Evolutionary conservation across 2,329 filamentous ascomycete species (phyloP), one percentile per base, ranked within the genome.

Genomic region (Hymenoscyphus scutula): DNA sequence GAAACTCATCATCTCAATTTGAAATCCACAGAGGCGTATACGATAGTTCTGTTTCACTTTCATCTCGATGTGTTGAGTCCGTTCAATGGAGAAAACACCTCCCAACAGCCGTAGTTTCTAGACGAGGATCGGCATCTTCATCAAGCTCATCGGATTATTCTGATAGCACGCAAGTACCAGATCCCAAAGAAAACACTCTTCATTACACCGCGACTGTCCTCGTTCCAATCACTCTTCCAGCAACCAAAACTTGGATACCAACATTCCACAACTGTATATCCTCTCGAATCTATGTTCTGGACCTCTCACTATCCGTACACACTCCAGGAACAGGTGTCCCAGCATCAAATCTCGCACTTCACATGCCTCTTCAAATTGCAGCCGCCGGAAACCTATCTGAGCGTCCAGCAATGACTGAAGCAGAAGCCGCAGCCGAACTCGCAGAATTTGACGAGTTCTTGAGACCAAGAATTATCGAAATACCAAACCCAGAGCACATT

Each of bases 211-310:
- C 87, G 6, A 78, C 78, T n/a, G 76, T 91, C 38, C 72, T 88
- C 1, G 82, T 90, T 1, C 88, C 88, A 0, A 77, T 90, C 69
- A 81, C 81, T 0, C 79, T 89, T 0, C 87, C 88, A 0, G 70
- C 72, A n/a, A 77, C 77, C 65, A 89, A 87, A 68, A 77, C 81
- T 29, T 89, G 89, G 72, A 76, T 89, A 23, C 89, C 88, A 1
- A 88, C 87, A 2, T 91, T 91, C 76, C 85, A 90, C 76, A 81
- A 83, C 45, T 91, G 88, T 73, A 80, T 90, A 59, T 77, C 86
- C 53, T 85, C 84, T n/a, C 81, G 89, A 59, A 76, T 80, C 19
- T 91, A 91, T 73, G 74, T 78, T 3, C 79, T 91, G 15, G 82
- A 85, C 59, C 75, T 91, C 62, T 77, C 79, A 15, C 74, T 91